phyloP scores from a whole-genome alignment of 345 rosid species.

The Laguncularia racemosa region DNA sequence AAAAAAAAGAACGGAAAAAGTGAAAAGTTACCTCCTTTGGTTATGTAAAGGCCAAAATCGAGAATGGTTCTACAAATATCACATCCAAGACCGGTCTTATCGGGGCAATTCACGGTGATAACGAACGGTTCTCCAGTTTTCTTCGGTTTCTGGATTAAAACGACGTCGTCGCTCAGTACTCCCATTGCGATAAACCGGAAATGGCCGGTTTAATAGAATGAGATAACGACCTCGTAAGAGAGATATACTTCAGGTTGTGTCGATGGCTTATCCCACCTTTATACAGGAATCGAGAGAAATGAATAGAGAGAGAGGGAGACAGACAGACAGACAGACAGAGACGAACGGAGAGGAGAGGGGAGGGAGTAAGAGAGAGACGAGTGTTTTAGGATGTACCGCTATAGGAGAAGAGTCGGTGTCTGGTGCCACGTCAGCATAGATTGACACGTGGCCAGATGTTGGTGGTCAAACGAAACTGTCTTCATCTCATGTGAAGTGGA shows the following conservation, averaged over 20 bases:
- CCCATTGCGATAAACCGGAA: slow-evolving; percentile 26
- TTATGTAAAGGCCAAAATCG: slow-evolving; percentile 66
- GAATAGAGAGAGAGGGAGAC: not conserved
- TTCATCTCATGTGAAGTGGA: not conserved
- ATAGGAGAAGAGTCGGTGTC: too few species aligned
- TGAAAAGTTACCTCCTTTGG: slow-evolving; percentile 52
- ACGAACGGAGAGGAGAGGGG: not conserved
- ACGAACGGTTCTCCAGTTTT: slow-evolving; percentile 56
- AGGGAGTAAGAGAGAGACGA: not conserved
- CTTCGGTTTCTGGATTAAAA: slow-evolving; percentile 55
- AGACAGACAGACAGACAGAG: not conserved
- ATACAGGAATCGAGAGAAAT: not conserved
- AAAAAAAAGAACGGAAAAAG: too few species aligned
- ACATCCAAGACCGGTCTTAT: slow-evolving; percentile 67
- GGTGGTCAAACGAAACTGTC: not conserved
- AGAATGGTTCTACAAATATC: slow-evolving; percentile 68
- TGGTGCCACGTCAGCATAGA: slow-evolving; percentile 1
- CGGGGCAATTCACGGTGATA: slow-evolving; percentile 77
- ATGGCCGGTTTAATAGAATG: not conserved
- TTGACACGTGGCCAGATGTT: slow-evolving; percentile 10
- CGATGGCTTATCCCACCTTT: not conserved
- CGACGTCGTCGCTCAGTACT: slow-evolving; percentile 44
- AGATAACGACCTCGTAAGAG: not conserved
- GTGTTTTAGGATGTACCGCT: not conserved
- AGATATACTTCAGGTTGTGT: not conserved